Percentiles rank a stretch among this genome's conserved stretches.
These are phyloP conservation scores for Tilletia setariae DNA, from an alignment of 1,284 basidiomycete species.

Conservation along the genomic window DNA sequence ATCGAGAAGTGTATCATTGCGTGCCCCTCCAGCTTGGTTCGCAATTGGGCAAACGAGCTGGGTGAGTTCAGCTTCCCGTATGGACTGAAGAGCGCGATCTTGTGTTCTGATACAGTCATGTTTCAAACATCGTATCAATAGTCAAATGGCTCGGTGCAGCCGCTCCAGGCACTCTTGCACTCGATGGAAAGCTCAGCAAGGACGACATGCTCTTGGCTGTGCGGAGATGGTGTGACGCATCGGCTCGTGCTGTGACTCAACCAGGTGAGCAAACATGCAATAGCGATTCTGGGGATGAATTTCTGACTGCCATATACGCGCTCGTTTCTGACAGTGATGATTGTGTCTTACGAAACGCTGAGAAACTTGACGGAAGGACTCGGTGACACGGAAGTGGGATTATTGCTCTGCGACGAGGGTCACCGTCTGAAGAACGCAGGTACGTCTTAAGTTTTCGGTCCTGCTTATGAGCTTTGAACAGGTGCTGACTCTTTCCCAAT, in stretches of 20 bases:
- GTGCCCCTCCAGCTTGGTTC: constrained; percentile 92
- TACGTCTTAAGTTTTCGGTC: constrained; percentile 50
- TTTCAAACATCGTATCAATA: not conserved
- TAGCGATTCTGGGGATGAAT: not conserved
- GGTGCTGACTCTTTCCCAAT: not conserved
- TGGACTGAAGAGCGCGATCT: not conserved
- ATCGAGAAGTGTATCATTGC: constrained; percentile 98
- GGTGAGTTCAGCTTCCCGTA: constrained; percentile 58
- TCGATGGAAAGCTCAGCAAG: constrained; percentile 50
- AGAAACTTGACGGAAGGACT: constrained; percentile 56
- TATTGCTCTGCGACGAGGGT: constrained; percentile 93
- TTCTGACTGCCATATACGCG: not conserved
- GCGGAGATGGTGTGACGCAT: constrained; percentile 47
- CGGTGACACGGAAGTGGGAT: constrained; percentile 66
- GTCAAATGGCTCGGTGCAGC: constrained; percentile 50
- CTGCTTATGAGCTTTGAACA: not conserved
- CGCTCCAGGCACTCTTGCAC: constrained; percentile 46
- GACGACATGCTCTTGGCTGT: constrained; percentile 50
- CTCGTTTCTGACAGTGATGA: constrained; percentile 67
- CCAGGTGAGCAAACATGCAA: constrained; percentile 24
- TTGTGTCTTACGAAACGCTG: constrained; percentile 96
- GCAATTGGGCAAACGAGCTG: constrained; percentile 98
- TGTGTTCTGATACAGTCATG: not conserved
- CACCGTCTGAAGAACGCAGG: constrained; percentile 96
- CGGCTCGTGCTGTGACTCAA: constrained; percentile 44